A percentile compares a stretch with the other conserved stretches of the same genome.
Conservation (phyloP, 805 yeast genomes). For the Sugiyamaella marilandica region DNA sequence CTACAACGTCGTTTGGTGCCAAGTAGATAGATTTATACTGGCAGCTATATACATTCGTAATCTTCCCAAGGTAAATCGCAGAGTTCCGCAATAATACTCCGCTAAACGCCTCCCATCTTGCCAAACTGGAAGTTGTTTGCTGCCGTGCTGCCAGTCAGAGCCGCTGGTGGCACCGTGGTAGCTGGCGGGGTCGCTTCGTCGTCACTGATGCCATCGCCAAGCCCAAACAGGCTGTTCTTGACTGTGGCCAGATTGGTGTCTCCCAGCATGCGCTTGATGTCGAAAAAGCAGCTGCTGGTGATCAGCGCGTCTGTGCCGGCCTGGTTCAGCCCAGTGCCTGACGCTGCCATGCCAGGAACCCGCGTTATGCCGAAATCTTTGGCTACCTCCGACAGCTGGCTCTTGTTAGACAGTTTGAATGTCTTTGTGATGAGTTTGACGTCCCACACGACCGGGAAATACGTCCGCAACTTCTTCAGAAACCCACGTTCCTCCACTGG, state of each 20-base stretch:
- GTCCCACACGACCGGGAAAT: constrained; percentile 81
- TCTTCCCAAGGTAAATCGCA: background rate
- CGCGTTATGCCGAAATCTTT: constrained; percentile 38
- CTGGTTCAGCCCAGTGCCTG: constrained; percentile 32
- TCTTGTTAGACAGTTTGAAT: constrained; percentile 34
- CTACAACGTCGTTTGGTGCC: too few relatives aligned
- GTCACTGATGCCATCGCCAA: constrained; percentile 28
- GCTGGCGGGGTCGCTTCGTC: constrained; percentile 10
- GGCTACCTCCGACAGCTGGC: constrained; percentile 35
- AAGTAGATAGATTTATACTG: too few relatives aligned
- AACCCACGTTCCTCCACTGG: constrained; percentile 81
- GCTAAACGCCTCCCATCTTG: constrained; percentile 27
- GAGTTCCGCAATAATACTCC: background rate
- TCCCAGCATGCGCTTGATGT: constrained; percentile 34
- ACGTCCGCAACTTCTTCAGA: constrained; percentile 59
- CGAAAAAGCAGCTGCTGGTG: constrained; percentile 41
- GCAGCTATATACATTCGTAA: too few relatives aligned
- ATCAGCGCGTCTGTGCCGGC: constrained; percentile 44
- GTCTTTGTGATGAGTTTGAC: constrained; percentile 50
- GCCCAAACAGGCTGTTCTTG: constrained; percentile 36
- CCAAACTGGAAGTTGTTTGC: constrained; percentile 29
- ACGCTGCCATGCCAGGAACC: constrained; percentile 5
- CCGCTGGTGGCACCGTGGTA: background rate
- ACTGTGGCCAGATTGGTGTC: constrained; percentile 28
- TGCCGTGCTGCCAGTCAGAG: constrained; percentile 11